Evolutionary conservation across 306 rosid species (phyloP), one percentile per base, ranked within the genome.

Genomic region (Vigna trinervia): DNA sequence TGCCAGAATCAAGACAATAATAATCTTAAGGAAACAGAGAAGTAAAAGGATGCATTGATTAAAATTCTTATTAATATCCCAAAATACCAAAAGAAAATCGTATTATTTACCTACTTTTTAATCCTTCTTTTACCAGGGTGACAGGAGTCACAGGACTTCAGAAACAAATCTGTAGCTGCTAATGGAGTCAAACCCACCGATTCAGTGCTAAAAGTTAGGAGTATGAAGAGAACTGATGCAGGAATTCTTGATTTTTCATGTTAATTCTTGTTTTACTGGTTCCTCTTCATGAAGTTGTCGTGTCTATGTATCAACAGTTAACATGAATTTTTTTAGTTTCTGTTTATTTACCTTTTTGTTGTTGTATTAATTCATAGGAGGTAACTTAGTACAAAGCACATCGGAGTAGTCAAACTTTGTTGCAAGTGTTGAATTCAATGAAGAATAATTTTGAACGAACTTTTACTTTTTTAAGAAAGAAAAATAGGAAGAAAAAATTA

Each of bases 171-270:
- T 12, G n/a, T 77, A 5, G 32, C 66, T 19, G 83, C 59, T 72
- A 51, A 63, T 43, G 73, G 14, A 70, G 79, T 26, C 28, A 74
- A 46, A 58, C 39, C 56, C 1, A 76, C 46, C 57, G 84, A 83
- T 54, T 52, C 77, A 45, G 46, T 46, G 13, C 43, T 83, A 1
- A 80, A 85, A 73, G 72, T 50, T 28, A 86, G 69, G 74, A 81
- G 81, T n/a, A 76, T 51, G 71, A 90, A 89, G 74, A 84, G 92
- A 87, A 82, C 80, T n/a, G 89, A 90, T 77, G 85, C 82, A 36
- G 88, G 90, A 45, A 66, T 85, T 64, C 77, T 83, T 77, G 83
- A 77, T 80, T 22, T 48, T 34, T 78, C 60, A 12, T 83, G 39
- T 82, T 85, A 15, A 46, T 85, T 46, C 70, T 83, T 57, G 47